A percentile compares a stretch with the other conserved stretches of the same genome.
Evolutionary conservation across 257 asterid species (phyloP).

Genomic region (Nemophila menziesii): DNA sequence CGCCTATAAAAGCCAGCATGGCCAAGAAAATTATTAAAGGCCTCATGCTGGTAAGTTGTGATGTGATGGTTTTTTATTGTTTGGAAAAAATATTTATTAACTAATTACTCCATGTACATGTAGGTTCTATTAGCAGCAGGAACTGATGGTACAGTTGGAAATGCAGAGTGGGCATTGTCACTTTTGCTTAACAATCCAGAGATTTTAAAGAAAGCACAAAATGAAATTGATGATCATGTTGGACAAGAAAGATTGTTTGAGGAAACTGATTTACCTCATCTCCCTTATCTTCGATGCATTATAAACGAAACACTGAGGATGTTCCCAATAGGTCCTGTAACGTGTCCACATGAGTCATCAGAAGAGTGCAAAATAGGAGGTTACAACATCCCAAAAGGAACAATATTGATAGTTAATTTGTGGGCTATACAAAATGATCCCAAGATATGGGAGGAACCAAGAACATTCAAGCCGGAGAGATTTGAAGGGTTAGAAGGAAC

Average conservation of each 20-base stretch:
- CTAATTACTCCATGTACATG: too few species aligned
- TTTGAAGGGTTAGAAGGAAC: constrained; percentile 1
- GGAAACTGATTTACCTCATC: constrained; percentile 1
- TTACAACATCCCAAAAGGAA: background rate
- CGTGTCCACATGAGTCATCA: constrained; percentile 6
- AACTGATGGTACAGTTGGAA: too few species aligned
- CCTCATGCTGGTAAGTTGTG: too few species aligned
- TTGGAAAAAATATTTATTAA: too few species aligned
- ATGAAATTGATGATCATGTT: constrained; percentile 1
- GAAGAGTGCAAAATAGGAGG: constrained; percentile 2
- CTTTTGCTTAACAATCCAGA: constrained; percentile 6
- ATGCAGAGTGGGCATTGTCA: constrained; percentile 12
- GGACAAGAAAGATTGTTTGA: background rate
- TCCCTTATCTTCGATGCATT: constrained; percentile 4
- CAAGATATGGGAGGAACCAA: background rate
- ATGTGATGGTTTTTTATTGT: too few species aligned
- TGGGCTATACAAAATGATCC: constrained; percentile 1
- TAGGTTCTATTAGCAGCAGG: too few species aligned
- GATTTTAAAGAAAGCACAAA: constrained; percentile 2
- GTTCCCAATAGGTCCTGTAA: background rate
- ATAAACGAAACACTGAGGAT: constrained; percentile 1
- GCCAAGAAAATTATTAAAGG: too few species aligned
- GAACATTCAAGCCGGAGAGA: constrained; percentile 1
- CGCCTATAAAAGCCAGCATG: too few species aligned
- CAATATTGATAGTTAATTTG: background rate